Conservation (phyloP, 2,329 filamentous ascomycete species). For the Scytalidium lignicola region DNA sequence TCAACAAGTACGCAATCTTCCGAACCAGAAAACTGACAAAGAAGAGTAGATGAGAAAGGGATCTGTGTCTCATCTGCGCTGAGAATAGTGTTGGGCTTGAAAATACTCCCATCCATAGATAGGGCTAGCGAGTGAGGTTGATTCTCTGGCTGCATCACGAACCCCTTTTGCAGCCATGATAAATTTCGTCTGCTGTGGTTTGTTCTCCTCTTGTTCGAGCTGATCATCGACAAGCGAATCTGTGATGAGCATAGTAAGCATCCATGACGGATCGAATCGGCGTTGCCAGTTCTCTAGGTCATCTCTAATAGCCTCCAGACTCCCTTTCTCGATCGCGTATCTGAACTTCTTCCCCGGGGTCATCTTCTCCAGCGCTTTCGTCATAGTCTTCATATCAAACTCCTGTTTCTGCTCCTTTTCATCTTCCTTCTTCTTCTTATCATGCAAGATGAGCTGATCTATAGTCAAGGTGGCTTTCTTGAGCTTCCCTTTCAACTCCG, state of each 20-base stretch:
- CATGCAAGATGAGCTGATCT: slow-evolving; percentile 5
- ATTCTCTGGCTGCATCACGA: slow-evolving; percentile 5
- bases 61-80: no score
- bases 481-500: slow-evolving; percentile 16
- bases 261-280: slow-evolving; percentile 18
- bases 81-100: slow-evolving; percentile 1
- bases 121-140: no score
- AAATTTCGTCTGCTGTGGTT: slow-evolving; percentile 7
- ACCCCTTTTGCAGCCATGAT: slow-evolving; percentile 10
- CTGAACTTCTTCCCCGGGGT: slow-evolving; percentile 11
- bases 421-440: slow-evolving; percentile 7
- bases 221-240: slow-evolving; percentile 12
- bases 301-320: slow-evolving; percentile 8
- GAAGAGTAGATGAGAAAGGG: no score
- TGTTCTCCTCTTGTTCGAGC: slow-evolving; percentile 6
- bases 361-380: no score
- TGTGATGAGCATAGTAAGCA: slow-evolving; percentile 16
- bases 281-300: slow-evolving; percentile 20
- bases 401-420: background rate
- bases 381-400: slow-evolving; percentile 3
- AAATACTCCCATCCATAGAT: no score
- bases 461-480: slow-evolving; percentile 13
- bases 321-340: slow-evolving; percentile 10
- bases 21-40: no score
- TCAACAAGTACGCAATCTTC: slow-evolving; percentile 7